phyloP scores from a whole-genome alignment of 768 basidiomycete genomes.

The Candolleomyces efflorescens region DNA sequence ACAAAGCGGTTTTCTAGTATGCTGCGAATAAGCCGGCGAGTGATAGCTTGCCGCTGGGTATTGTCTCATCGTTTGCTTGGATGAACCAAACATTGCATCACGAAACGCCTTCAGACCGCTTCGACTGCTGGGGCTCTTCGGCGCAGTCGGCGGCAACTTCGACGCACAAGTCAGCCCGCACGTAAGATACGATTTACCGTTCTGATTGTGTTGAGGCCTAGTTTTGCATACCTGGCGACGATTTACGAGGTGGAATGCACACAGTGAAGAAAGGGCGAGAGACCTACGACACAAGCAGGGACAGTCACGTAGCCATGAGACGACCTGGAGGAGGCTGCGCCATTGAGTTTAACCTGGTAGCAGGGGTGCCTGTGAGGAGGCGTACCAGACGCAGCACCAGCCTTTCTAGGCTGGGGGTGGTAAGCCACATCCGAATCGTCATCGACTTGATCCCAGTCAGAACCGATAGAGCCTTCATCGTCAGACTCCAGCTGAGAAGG shows the following conservation, averaged over 20 bases:
- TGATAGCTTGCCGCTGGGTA: too few species aligned
- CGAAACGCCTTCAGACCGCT: background rate
- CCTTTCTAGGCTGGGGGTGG: background rate
- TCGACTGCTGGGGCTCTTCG: background rate
- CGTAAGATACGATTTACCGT: constrained; percentile 19
- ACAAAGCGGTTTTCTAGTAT: too few species aligned
- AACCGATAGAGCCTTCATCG: background rate
- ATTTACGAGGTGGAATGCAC: background rate
- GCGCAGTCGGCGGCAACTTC: background rate
- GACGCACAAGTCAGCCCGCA: constrained; percentile 24
- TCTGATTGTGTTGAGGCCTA: constrained; percentile 15
- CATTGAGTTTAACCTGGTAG: too few species aligned
- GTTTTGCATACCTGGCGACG: constrained; percentile 16
- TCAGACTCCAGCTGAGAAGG: constrained; percentile 5
- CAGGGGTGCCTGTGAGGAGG: too few species aligned
- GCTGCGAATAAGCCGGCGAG: too few species aligned
- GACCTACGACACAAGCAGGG: background rate
- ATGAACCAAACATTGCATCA: too few species aligned
- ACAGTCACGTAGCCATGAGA: too few species aligned
- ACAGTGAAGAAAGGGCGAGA: background rate
- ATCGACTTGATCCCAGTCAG: background rate
- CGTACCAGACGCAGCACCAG: too few species aligned
- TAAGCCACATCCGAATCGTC: background rate
- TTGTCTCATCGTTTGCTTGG: too few species aligned
- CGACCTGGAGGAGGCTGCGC: too few species aligned